A percentile compares a stretch with the other conserved stretches of the same genome.
phyloP scores from a whole-genome alignment of 352 stramenopile genomes.

The Globisporangium spinosum region DNA sequence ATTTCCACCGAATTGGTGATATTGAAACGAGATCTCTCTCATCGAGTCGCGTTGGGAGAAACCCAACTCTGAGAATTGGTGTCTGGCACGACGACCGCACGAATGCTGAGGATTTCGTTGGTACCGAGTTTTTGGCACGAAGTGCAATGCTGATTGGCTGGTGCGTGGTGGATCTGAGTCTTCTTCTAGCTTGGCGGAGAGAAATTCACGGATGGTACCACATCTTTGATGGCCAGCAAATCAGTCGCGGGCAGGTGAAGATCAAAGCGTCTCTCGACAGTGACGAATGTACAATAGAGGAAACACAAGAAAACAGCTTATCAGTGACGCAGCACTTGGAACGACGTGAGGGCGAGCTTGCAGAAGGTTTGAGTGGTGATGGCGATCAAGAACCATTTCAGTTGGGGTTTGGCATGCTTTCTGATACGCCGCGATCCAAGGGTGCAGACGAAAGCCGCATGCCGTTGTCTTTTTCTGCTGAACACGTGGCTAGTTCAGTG shows the following conservation, averaged over 20 bases:
- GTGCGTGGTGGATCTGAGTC: conserved; percentile 23
- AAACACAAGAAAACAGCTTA: background rate
- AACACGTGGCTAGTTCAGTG: background rate
- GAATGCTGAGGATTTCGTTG: background rate
- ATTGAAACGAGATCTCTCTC: background rate
- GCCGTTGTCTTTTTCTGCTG: background rate
- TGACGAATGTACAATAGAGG: background rate
- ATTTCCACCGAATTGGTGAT: background rate
- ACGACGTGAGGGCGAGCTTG: background rate
- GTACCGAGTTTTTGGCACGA: background rate
- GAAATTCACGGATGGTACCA: conserved; percentile 35
- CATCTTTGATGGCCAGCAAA: conserved; percentile 20
- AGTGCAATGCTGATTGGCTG: conserved; percentile 20
- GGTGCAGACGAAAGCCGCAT: background rate
- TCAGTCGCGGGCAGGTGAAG: conserved; percentile 29
- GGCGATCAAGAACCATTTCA: background rate
- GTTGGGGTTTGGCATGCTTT: background rate
- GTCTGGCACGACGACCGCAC: background rate
- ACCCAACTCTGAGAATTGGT: background rate
- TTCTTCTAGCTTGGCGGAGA: conserved; percentile 23
- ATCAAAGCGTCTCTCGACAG: conserved; percentile 18
- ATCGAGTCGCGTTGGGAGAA: background rate
- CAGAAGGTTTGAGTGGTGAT: background rate
- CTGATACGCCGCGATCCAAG: background rate
- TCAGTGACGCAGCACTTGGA: background rate